A percentile compares a stretch with the other conserved stretches of the same genome.
These are phyloP conservation scores for Leishmania gerbilli DNA, from an alignment of 208 protist genomes.

Conservation along the genomic window DNA sequence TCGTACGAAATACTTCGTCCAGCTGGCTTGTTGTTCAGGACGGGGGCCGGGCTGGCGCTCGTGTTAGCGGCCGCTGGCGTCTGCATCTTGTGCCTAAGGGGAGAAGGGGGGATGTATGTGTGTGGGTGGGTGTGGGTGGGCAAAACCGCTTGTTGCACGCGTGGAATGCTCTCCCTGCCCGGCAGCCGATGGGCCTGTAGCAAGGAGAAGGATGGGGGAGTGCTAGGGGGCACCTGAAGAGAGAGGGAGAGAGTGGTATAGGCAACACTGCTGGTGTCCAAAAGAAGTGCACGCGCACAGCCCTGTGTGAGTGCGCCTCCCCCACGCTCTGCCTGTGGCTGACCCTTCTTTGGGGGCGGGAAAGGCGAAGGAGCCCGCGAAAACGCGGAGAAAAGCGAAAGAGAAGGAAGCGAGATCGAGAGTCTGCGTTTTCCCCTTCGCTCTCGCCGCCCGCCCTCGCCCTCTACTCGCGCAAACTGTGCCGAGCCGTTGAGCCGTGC, in stretches of 20 bases:
- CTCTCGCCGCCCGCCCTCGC: background rate
- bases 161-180: background rate
- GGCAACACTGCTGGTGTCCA: background rate
- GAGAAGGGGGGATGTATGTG: background rate
- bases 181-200: background rate
- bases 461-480: background rate
- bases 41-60: constrained; percentile 49
- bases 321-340: background rate
- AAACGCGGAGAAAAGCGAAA: background rate
- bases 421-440: background rate
- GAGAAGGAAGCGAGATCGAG: background rate
- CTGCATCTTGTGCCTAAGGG: constrained; percentile 34
- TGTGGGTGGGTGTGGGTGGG: background rate
- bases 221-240: background rate
- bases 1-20: constrained; percentile 49
- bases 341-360: background rate
- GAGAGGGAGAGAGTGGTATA: background rate
- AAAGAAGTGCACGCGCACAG: background rate
- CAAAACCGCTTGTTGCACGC: background rate
- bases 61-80: constrained; percentile 44
- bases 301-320: background rate
- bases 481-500: background rate
- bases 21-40: constrained; percentile 42
- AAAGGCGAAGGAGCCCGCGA: background rate
- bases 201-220: background rate